phyloP scores from a whole-genome alignment of 306 rosid species.

The Cajanus cajan region DNA sequence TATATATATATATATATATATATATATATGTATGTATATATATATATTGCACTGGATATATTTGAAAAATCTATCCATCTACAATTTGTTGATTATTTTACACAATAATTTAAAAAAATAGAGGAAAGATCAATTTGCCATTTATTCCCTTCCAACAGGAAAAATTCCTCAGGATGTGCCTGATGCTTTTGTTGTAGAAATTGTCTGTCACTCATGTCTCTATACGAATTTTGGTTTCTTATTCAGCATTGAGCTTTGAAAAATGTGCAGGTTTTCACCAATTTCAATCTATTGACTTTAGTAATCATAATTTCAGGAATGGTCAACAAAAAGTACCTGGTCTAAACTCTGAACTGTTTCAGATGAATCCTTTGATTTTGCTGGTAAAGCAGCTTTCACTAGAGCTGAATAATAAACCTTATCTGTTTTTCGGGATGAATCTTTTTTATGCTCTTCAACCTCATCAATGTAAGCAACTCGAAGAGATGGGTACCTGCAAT shows the following conservation, averaged over 20 bases:
- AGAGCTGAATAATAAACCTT: constrained; percentile 89
- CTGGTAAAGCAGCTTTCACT: constrained; percentile 78
- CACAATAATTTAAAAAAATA: neutral
- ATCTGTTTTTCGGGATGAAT: constrained; percentile 53
- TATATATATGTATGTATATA: no score
- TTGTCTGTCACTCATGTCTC: neutral
- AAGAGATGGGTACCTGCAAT: constrained; percentile 84
- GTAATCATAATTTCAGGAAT: constrained; percentile 13
- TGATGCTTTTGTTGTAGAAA: constrained; percentile 9
- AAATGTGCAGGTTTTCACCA: constrained; percentile 1
- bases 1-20: no score
- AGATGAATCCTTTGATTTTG: constrained; percentile 71
- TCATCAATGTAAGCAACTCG: constrained; percentile 95
- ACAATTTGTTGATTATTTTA: constrained; percentile 1
- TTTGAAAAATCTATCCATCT: constrained; percentile 12
- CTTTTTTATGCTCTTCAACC: constrained; percentile 77
- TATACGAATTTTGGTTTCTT: neutral
- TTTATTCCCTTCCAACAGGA: constrained; percentile 3
- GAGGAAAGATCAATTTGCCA: neutral
- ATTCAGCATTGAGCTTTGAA: neutral
- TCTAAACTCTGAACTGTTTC: constrained; percentile 77
- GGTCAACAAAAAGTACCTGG: constrained; percentile 60
- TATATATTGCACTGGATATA: neutral
- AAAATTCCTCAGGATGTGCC: neutral
- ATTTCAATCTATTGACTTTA: constrained; percentile 12